These are phyloP conservation scores for Alternaria hordeiaustralica DNA, from an alignment of 2,329 filamentous ascomycete genomes.

Conservation along the genomic window DNA sequence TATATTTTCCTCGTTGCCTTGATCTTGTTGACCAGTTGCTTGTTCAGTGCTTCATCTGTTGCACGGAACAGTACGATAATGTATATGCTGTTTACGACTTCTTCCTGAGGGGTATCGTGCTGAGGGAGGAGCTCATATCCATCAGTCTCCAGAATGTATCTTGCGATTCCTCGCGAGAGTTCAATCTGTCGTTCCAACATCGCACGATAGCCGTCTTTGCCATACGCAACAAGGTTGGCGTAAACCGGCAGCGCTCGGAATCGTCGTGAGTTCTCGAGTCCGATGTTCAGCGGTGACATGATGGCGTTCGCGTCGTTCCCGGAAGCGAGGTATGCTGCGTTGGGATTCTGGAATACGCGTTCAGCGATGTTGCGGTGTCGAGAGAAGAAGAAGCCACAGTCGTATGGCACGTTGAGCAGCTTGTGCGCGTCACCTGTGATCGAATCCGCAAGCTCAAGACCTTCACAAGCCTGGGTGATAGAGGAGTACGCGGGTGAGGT, in stretches of 20 bases:
- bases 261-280: slow-evolving; percentile 87
- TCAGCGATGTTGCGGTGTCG: slow-evolving; percentile 49
- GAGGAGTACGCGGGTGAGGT: slow-evolving; percentile 63
- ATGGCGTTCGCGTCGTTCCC: slow-evolving; percentile 56
- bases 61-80: slow-evolving; percentile 82
- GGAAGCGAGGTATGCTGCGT: slow-evolving; percentile 77
- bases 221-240: slow-evolving; percentile 77
- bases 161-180: slow-evolving; percentile 72
- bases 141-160: slow-evolving; percentile 65
- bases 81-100: slow-evolving; percentile 61
- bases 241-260: slow-evolving; percentile 93
- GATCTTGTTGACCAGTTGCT: slow-evolving; percentile 70
- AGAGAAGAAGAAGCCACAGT: slow-evolving; percentile 88
- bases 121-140: slow-evolving; percentile 71
- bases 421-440: slow-evolving; percentile 90
- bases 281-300: slow-evolving; percentile 84
- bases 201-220: slow-evolving; percentile 68
- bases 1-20: slow-evolving; percentile 79
- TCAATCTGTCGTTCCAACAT: slow-evolving; percentile 76
- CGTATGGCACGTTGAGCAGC: slow-evolving; percentile 92
- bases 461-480: slow-evolving; percentile 62
- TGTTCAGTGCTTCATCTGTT: slow-evolving; percentile 68
- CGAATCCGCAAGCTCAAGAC: slow-evolving; percentile 83
- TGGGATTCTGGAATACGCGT: slow-evolving; percentile 65
- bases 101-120: slow-evolving; percentile 44